A percentile compares a stretch with the other conserved stretches of the same genome.
Conservation (phyloP, 192 early-diverging fungal genomes). For the Piromyces finnis region DNA sequence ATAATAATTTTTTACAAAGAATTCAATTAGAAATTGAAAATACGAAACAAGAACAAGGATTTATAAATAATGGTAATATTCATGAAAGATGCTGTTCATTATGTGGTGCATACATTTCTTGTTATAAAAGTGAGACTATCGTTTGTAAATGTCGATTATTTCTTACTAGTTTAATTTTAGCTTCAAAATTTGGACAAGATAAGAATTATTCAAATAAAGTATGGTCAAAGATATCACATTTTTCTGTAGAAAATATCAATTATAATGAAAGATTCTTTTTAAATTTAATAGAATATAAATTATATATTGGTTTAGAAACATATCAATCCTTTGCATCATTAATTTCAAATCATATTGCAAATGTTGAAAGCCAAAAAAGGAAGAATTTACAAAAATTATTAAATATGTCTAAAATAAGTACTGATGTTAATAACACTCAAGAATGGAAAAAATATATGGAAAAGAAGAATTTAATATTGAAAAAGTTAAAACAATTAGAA, state of each 20-base stretch:
- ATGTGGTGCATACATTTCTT: background rate
- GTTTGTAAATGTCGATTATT: constrained; percentile 65
- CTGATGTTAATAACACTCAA: background rate
- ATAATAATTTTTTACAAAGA: background rate
- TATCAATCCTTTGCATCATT: background rate
- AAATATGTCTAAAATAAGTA: background rate
- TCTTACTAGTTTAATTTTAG: constrained; percentile 59
- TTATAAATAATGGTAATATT: background rate
- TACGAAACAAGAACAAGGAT: background rate
- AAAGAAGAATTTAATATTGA: background rate
- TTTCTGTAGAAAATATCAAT: constrained; percentile 58
- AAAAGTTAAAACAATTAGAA: background rate
- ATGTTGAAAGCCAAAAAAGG: background rate
- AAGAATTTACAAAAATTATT: background rate
- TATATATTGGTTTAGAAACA: constrained; percentile 26
- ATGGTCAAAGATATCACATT: constrained; percentile 71
- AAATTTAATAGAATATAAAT: constrained; percentile 49
- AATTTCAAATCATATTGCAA: background rate
- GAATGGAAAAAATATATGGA: background rate
- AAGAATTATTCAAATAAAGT: constrained; percentile 64
- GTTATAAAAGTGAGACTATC: background rate
- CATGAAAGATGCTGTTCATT: background rate
- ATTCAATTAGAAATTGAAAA: background rate
- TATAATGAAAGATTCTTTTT: constrained; percentile 64
- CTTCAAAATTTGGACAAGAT: constrained; percentile 75